Evolutionary conservation across 2,329 filamentous ascomycete genomes (phyloP).

Genomic region (Botryosphaeria agaves): DNA sequence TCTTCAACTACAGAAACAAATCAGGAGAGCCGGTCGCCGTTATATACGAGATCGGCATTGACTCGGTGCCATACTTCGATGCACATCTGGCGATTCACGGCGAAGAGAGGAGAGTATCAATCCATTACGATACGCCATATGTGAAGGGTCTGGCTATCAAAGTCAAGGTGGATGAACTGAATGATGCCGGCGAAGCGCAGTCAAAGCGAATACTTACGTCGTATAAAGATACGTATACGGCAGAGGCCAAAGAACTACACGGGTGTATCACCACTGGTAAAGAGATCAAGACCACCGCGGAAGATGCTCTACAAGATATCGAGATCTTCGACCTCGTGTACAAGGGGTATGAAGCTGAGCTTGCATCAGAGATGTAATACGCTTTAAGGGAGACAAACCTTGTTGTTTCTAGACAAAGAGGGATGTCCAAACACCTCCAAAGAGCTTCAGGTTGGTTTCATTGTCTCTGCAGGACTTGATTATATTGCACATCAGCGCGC

Average conservation of each 20-base stretch:
- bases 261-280: conserved; percentile 20
- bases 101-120: conserved; percentile 32
- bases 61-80: conserved; percentile 35
- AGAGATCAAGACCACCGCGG: conserved; percentile 21
- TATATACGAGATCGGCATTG: conserved; percentile 39
- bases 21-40: conserved; percentile 26
- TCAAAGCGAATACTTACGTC: neutral
- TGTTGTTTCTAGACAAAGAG: no score
- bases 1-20: conserved; percentile 24
- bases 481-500: no score
- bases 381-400: neutral
- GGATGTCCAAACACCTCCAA: no score
- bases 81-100: conserved; percentile 36
- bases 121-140: conserved; percentile 40
- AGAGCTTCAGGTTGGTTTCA: neutral
- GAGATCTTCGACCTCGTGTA: conserved; percentile 22
- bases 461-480: no score
- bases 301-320: conserved; percentile 25
- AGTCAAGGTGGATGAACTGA: conserved; percentile 13
- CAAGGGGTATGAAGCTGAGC: conserved; percentile 5
- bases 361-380: no score
- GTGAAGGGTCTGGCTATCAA: conserved; percentile 36
- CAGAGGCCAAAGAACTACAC: conserved; percentile 24
- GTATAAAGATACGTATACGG: conserved; percentile 30
- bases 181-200: conserved; percentile 1